Percentiles rank a stretch among this genome's conserved stretches.
These are phyloP conservation scores for Tolypocladium tropicale DNA, from an alignment of 2,329 filamentous ascomycete genomes.

Conservation along the genomic window DNA sequence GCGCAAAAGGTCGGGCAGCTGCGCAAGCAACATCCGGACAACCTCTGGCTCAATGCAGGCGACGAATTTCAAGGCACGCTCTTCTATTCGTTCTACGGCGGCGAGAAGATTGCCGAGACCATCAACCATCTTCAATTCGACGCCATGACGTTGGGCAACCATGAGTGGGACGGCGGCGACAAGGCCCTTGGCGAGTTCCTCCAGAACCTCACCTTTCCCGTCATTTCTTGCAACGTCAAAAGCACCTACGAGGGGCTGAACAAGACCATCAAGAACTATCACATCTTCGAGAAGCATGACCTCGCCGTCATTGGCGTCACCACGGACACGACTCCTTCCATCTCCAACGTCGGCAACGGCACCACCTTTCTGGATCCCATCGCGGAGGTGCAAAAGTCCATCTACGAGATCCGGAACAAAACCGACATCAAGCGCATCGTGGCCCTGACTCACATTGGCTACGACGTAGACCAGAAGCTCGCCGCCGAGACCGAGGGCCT, in stretches of 20 bases:
- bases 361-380: constrained; percentile 51
- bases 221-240: constrained; percentile 52
- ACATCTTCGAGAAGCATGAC: constrained; percentile 50
- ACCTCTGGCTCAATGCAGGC: constrained; percentile 54
- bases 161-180: constrained; percentile 57
- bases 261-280: constrained; percentile 53
- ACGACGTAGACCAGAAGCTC: constrained; percentile 51
- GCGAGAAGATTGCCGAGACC: constrained; percentile 58
- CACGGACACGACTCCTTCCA: constrained; percentile 24
- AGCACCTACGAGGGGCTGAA: constrained; percentile 50
- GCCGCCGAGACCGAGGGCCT: constrained; percentile 50
- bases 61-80: constrained; percentile 61
- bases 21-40: constrained; percentile 46
- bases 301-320: constrained; percentile 55
- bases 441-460: constrained; percentile 58
- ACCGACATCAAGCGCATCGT: constrained; percentile 55
- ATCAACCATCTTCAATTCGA: constrained; percentile 57
- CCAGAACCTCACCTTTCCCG: constrained; percentile 52
- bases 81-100: constrained; percentile 56
- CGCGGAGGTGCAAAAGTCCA: constrained; percentile 46
- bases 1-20: constrained; percentile 49
- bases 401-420: constrained; percentile 50
- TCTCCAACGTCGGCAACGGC: constrained; percentile 45
- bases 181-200: constrained; percentile 52
- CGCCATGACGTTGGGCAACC: constrained; percentile 58